Percentiles rank a stretch among this genome's conserved stretches.
Evolutionary conservation across 2,329 filamentous ascomycete genomes (phyloP).

Genomic region (Colletotrichum truncatum): DNA sequence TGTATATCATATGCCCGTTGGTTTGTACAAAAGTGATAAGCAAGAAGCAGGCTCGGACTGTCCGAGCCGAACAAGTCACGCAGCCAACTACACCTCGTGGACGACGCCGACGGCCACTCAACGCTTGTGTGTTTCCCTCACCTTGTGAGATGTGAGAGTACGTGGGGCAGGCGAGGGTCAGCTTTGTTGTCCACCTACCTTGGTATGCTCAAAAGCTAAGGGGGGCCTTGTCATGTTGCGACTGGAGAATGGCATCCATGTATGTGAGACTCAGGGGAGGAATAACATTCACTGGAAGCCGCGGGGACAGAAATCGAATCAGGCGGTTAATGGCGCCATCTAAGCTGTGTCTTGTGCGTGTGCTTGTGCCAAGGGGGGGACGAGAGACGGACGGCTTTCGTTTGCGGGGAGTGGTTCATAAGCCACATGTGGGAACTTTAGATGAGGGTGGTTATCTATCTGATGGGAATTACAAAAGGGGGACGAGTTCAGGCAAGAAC

Average conservation of each 20-base stretch:
- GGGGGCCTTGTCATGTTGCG: neutral
- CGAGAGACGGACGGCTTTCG: neutral
- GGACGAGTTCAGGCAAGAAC: neutral
- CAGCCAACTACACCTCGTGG: neutral
- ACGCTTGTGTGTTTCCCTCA: neutral
- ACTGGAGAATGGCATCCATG: neutral
- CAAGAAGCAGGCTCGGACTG: neutral
- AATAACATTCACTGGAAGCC: neutral
- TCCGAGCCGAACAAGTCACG: neutral
- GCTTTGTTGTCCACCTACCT: neutral
- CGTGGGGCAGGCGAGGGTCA: neutral
- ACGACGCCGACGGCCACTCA: neutral
- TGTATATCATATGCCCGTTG: neutral
- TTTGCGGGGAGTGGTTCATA: neutral
- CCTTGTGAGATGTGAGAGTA: neutral
- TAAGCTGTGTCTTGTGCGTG: neutral
- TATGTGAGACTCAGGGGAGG: neutral
- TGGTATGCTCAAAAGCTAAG: neutral
- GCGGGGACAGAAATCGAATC: constrained; percentile 3
- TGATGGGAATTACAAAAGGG: neutral
- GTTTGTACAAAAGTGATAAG: neutral
- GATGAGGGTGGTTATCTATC: neutral
- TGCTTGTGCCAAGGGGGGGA: no score
- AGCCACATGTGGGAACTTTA: neutral
- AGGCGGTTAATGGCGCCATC: constrained; percentile 19